These are phyloP conservation scores for Cyclostephanos invisitatus DNA, from an alignment of 108 stramenopile genomes.

Conservation along the genomic window DNA sequence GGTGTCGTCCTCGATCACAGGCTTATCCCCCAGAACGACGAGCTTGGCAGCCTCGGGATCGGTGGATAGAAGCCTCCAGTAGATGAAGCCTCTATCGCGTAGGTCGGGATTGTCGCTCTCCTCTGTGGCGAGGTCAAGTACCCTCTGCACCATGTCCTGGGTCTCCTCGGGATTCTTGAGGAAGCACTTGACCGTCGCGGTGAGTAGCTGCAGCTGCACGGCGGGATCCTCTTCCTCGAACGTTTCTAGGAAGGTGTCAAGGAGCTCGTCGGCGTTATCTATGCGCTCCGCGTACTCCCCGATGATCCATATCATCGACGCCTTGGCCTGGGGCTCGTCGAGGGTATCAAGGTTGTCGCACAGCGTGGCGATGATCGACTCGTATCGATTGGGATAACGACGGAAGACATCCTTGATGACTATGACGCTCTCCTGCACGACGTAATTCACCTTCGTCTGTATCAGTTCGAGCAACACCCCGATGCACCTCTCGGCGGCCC, in stretches of 20 bases:
- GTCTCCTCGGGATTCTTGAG: constrained; percentile 97
- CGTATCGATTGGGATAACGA: constrained; percentile 99
- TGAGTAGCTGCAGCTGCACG: constrained; percentile 97
- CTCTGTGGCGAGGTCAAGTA: constrained; percentile 96
- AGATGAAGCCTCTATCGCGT: constrained; percentile 98
- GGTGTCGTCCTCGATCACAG: constrained; percentile 98
- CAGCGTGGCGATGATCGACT: constrained; percentile 96
- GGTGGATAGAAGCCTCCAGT: constrained; percentile 96
- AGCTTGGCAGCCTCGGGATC: constrained; percentile 98
- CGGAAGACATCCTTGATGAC: constrained; percentile 99
- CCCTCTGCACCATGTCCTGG: constrained; percentile 98
- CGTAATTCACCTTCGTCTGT: constrained; percentile 99
- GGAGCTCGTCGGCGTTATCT: constrained; percentile 98
- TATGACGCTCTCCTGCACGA: constrained; percentile 98
- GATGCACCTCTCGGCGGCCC: constrained; percentile 98
- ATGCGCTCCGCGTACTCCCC: constrained; percentile 99
- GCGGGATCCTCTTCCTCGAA: constrained; percentile 95
- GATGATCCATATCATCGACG: constrained; percentile 99
- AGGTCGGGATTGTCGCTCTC: constrained; percentile 99
- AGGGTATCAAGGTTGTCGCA: constrained; percentile 98
- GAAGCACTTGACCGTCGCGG: constrained; percentile 99
- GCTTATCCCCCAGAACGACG: constrained; percentile 97
- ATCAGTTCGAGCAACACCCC: constrained; percentile 97
- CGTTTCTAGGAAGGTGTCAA: constrained; percentile 96
- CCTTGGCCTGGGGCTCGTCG: constrained; percentile 99